Evolutionary conservation across 768 basidiomycete species (phyloP), one percentile per base, ranked within the genome.

Genomic region (Megacollybia marginata): DNA sequence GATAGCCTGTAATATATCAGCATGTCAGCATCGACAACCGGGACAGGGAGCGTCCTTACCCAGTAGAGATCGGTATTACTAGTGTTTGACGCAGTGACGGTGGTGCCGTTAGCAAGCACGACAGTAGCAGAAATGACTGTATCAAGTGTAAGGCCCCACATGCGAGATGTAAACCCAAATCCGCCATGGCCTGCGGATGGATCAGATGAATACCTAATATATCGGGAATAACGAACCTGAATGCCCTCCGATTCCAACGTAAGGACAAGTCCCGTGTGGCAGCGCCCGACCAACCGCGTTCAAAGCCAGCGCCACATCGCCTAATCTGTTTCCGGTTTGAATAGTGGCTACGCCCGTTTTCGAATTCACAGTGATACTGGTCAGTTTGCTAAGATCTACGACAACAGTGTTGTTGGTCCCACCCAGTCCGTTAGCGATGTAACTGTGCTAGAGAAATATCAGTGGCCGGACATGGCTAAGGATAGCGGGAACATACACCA

Each of bases 131-230:
- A 67, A 8, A 62, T 49, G 13, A 79, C 66, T 0, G 64, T 67
- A 56, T 82, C 80, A 5, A 78, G 58, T 0, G 72, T 65, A 4
- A 81, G 65, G 2, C 80, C 80, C 70, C 74, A 79, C 51, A 68
- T 64, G 6, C 78, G 63, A 1, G 73, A 70, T 0, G 69, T 68
- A 51, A 74, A 74, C 0, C 79, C 79, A 54, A 68, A 79, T 12
- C 73, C 78, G 11, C 78, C 23, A 28, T 28, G 23, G 23, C 23
- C 23, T 28, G 6, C 4, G 23, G 6, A 28, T 6, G 23, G 52
- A 52, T 5, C 52, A 51, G 23, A 53, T 35, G 23, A 28, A 28
- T 28, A 9, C 50, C 54, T 3, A 66, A 62, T 15, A 54, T 55
- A 1, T 62, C 57, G 44, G 65, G 65, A 9, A 55, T 53, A 5